Evolutionary conservation across 768 basidiomycete genomes (phyloP), one percentile per base, ranked within the genome.

Genomic region (Boletus speciosus): DNA sequence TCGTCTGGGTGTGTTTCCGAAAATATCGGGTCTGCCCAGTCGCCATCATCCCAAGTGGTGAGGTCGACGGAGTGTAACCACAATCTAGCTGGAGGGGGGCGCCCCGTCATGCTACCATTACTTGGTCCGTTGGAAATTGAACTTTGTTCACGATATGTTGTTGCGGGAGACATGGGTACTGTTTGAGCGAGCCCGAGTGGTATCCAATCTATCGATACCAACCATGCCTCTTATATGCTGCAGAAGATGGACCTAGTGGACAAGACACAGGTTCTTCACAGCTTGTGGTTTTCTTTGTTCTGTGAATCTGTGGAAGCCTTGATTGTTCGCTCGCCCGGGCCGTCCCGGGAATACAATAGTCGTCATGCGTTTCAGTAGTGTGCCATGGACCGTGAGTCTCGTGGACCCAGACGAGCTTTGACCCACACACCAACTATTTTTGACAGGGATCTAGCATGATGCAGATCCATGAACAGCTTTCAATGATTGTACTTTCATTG

Each of bases 1-100:
- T 75, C 73, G 21, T 66, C 58, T n/a, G 77, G 75, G 31, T 69
- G 62, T 14, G 55, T 60, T 34, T 71, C 70, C 27, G 32, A 35
- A 39, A 47, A 70, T 27, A 54, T 7, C 14, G 47, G 19, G 37
- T 53, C 35, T n/a, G 44, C 48, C 59, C 69, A 69, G 11, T 15
- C 3, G 4, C 62, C 57, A 29, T 70, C 68, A 19, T 70, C 56
- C 63, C 65, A 69, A 12, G 60, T 58, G 27, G 56, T 9, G 15
- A 70, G 61, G 51, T 70, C 58, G 29, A 70, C 70, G 19, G 58
- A 19, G 31, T 45, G 43, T 16, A 69, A 34, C 31, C 61, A 52
- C 21, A 58, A 6, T 19, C 11, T 42, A 5, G 46, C 45, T 23
- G 53, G 43, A 25, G 38, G 5, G 1, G 34, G 21, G 14, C 25